Conservation (phyloP, 164 flowering plant genomes). For the Santalum album region DNA sequence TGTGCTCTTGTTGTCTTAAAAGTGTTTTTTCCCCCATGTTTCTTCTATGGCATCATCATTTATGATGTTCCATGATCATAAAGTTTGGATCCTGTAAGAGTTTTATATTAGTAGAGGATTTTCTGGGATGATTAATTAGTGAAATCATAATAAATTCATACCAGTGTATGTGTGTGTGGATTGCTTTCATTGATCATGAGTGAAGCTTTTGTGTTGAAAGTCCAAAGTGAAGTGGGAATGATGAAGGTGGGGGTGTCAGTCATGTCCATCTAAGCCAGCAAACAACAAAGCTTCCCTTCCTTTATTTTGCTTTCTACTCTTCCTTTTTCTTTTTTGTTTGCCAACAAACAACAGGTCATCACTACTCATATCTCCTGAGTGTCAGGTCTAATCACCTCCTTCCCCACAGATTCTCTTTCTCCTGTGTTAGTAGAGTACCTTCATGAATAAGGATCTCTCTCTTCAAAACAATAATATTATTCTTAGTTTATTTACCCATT, state of each 20-base stretch:
- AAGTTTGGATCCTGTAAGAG: not conserved
- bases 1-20: too few relatives aligned
- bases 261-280: conserved; percentile 11
- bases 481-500: too few relatives aligned
- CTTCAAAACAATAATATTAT: too few relatives aligned
- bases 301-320: not conserved
- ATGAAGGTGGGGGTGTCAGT: conserved; percentile 15
- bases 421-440: too few relatives aligned
- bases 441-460: too few relatives aligned
- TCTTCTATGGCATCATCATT: not conserved
- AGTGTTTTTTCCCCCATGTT: conserved; percentile 2
- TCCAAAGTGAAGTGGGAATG: conserved; percentile 16
- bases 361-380: not conserved
- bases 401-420: not conserved
- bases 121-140: conserved; percentile 10
- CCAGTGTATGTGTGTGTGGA: not conserved
- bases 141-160: too few relatives aligned
- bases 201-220: not conserved
- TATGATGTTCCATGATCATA: not conserved
- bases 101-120: not conserved
- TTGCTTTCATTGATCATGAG: too few relatives aligned
- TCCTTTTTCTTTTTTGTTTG: not conserved
- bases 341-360: conserved; percentile 1
- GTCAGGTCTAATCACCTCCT: conserved; percentile 19
- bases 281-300: not conserved